Base-by-base conservation (phyloP, 2,329 filamentous ascomycete species). In the Trichophyton simii region DNA sequence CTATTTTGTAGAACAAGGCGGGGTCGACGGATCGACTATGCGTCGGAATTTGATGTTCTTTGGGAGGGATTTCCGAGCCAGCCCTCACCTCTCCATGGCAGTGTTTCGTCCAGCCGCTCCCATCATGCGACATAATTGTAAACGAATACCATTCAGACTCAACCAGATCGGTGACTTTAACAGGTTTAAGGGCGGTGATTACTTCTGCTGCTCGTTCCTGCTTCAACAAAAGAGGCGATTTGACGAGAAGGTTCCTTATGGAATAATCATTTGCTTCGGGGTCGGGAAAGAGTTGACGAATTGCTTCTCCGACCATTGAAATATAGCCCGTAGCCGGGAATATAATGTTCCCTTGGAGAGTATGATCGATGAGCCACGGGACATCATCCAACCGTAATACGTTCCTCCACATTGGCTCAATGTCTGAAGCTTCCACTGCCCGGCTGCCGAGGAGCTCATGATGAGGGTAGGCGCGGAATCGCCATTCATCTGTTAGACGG, bases 321-420 rank as follows among this genome's bases (percentile, higher is more conserved):
- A 79, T 60, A 62, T 75, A 79, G 0, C 70, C 77, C 0, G 78
- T 72, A 1, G 66, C 72, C 0, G 79, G 78, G 48, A 77, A 77
- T 1, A 80, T 66, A 1, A 75, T 65, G 5, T 75, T 66, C 0
- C 67, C 68, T 0, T 69, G 65, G 1, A 81, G 63, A 22, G 67
- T 67, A 62, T 82, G 77, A 54, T 79, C 75, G 0, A 64, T 63
- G 0, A 80, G 59, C 80, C 80, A 82, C 13, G 63, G 62, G 9
- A 62, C 34, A 57, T 64, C 62, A 5, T 50, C 52, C 1, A 75
- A 59, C 1, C 70, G 66, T 0, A 80, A 63, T 1, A 76, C 54
- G 48, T 76, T 76, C 1, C 74, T 67, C 75, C 76, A 81, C 0
- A 62, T 58, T 0, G 75, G 75, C 9, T 72, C 66, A 1, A 67